A percentile compares a stretch with the other conserved stretches of the same genome.
Conservation (phyloP, 257 asterid species). For the Catharanthus roseus region DNA sequence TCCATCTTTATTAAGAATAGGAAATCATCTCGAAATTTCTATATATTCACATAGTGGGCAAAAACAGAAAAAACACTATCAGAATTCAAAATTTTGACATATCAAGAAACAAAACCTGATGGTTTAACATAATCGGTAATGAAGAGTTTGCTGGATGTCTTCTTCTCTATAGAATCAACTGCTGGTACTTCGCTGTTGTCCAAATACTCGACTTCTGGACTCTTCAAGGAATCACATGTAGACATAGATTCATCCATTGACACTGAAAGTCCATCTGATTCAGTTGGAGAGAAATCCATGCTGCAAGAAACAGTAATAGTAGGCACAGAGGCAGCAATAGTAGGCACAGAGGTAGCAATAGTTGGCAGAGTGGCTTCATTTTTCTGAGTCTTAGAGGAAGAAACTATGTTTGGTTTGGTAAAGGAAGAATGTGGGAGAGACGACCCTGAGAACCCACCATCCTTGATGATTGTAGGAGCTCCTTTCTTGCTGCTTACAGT, state of each 20-base stretch:
- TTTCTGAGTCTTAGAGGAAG: conserved; percentile 31
- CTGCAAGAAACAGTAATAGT: conserved; percentile 21
- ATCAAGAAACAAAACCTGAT: conserved; percentile 40
- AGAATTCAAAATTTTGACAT: not conserved
- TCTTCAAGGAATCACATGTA: conserved; percentile 69
- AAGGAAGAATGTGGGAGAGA: conserved; percentile 31
- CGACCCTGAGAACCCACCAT: conserved; percentile 31
- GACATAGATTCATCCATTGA: conserved; percentile 93
- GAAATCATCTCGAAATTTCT: not conserved
- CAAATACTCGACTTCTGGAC: conserved; percentile 84
- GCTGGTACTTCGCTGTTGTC: conserved; percentile 51
- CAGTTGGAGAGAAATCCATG: conserved; percentile 39
- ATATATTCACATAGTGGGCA: not conserved
- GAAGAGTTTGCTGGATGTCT: conserved; percentile 52
- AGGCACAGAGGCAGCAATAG: conserved; percentile 15
- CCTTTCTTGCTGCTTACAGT: conserved; percentile 63
- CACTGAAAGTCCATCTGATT: conserved; percentile 49
- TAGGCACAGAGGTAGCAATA: conserved; percentile 15
- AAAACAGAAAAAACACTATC: not conserved
- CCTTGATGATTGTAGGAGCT: conserved; percentile 33
- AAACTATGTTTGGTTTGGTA: conserved; percentile 37
- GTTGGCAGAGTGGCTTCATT: conserved; percentile 28
- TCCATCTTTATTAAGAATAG: not conserved
- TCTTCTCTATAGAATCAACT: conserved; percentile 61
- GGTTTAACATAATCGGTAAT: conserved; percentile 48